Percentiles rank a stretch among this genome's conserved stretches.
Conservation (phyloP, 140 eudicot genomes). For the Bidens hawaiensis region DNA sequence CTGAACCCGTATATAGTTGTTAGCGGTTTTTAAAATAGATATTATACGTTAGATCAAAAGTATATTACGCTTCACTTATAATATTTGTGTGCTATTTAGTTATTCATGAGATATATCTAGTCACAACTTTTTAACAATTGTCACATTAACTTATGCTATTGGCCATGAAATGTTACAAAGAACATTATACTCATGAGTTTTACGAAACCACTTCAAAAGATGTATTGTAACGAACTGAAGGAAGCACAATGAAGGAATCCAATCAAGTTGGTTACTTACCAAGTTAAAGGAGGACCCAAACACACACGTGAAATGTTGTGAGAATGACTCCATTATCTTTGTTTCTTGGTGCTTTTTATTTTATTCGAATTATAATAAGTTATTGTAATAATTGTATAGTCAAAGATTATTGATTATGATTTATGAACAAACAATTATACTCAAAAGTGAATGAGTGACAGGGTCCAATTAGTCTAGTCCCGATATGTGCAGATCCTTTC, state of each 20-base stretch:
- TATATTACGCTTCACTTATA: not conserved
- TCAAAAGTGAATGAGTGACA: slow-evolving; percentile 21
- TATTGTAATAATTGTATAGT: slow-evolving; percentile 25
- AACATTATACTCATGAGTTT: not conserved
- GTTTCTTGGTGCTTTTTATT: slow-evolving; percentile 7
- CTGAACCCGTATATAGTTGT: not conserved
- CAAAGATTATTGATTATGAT: slow-evolving; percentile 28
- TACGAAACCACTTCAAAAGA: not conserved
- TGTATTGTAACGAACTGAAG: not conserved
- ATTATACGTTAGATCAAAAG: not conserved
- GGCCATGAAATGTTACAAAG: not conserved
- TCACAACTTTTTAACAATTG: not conserved
- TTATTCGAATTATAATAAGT: not conserved
- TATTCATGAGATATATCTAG: not conserved
- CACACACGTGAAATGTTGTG: slow-evolving; percentile 36
- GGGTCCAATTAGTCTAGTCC: slow-evolving; percentile 24
- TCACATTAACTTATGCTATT: not conserved
- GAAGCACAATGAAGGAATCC: slow-evolving; percentile 9
- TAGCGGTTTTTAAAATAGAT: not conserved
- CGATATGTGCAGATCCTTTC: slow-evolving; percentile 29
- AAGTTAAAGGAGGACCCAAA: slow-evolving; percentile 28
- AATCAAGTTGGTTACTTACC: slow-evolving; percentile 3
- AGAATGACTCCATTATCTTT: slow-evolving; percentile 30
- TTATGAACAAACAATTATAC: slow-evolving; percentile 33
- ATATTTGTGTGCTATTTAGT: not conserved